Conservation (phyloP, 208 protist species). For the Wallacemonas collosoma region DNA sequence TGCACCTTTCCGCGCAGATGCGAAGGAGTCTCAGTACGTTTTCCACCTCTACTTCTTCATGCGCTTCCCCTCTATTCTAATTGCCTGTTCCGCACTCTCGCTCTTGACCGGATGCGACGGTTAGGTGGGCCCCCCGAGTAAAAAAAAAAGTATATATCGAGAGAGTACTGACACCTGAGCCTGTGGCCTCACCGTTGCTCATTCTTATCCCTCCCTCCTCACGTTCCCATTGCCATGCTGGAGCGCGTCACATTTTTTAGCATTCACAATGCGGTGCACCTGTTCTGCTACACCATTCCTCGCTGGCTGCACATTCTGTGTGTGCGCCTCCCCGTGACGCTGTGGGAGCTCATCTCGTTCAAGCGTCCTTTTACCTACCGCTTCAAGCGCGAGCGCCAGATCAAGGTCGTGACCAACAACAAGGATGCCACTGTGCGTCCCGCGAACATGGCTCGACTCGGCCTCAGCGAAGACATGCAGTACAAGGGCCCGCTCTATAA, state of each 20-base stretch:
- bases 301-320: conserved; percentile 32
- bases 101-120: too few species aligned
- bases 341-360: conserved; percentile 38
- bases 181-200: not conserved
- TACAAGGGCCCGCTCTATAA: conserved; percentile 63
- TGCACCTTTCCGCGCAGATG: too few species aligned
- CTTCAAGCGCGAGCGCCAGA: conserved; percentile 27
- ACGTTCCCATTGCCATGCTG: conserved; percentile 23
- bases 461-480: conserved; percentile 33
- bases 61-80: too few species aligned
- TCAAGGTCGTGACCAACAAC: conserved; percentile 26
- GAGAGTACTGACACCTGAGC: not conserved
- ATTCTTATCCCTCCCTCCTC: not conserved
- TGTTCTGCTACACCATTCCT: conserved; percentile 37
- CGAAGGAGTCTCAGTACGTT: too few species aligned
- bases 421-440: conserved; percentile 12
- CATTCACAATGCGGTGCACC: conserved; percentile 29
- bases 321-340: conserved; percentile 37
- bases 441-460: conserved; percentile 26
- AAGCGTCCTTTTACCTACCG: conserved; percentile 31
- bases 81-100: too few species aligned
- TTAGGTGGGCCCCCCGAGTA: too few species aligned
- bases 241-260: conserved; percentile 24
- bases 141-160: too few species aligned
- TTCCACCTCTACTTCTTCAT: too few species aligned